These are phyloP conservation scores for Colletotrichum sp. DNA, from an alignment of 2,329 filamentous ascomycete genomes.

Conservation along the genomic window DNA sequence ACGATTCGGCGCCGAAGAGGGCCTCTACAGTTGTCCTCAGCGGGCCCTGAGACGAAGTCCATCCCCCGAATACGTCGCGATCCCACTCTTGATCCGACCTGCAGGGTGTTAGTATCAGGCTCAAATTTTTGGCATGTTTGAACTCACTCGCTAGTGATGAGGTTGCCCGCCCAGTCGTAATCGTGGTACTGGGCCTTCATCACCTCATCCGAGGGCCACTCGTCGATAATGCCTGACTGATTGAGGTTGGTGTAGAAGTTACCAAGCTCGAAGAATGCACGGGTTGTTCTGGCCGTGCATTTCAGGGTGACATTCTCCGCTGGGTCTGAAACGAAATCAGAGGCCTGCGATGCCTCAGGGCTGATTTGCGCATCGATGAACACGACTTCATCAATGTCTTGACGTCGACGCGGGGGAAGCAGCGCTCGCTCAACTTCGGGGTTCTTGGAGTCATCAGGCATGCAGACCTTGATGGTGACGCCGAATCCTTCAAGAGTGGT, in stretches of 20 bases:
- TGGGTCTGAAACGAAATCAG: neutral
- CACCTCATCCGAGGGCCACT: constrained; percentile 12
- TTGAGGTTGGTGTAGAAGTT: neutral
- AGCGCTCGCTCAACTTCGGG: neutral
- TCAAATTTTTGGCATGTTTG: neutral
- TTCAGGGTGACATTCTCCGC: constrained; percentile 12
- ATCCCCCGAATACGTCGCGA: constrained; percentile 2
- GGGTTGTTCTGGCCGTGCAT: constrained; percentile 5
- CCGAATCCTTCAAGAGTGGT: constrained; percentile 12
- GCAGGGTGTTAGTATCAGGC: neutral
- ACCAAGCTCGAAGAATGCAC: constrained; percentile 19
- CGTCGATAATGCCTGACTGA: neutral
- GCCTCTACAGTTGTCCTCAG: constrained; percentile 6
- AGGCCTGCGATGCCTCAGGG: neutral
- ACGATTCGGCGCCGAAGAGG: constrained; percentile 14
- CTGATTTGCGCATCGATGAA: constrained; percentile 10
- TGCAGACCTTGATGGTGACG: constrained; percentile 2
- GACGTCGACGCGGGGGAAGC: neutral
- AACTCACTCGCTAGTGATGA: constrained; percentile 13
- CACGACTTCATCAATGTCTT: constrained; percentile 8
- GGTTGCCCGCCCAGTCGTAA: constrained; percentile 15
- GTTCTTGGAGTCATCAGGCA: neutral
- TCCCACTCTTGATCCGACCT: constrained; percentile 3
- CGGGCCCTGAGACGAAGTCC: constrained; percentile 6
- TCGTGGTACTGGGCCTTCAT: constrained; percentile 19